Evolutionary conservation across 305 asterid species (phyloP), one percentile per base, ranked within the genome.

Genomic region (Fraxinus albicans): DNA sequence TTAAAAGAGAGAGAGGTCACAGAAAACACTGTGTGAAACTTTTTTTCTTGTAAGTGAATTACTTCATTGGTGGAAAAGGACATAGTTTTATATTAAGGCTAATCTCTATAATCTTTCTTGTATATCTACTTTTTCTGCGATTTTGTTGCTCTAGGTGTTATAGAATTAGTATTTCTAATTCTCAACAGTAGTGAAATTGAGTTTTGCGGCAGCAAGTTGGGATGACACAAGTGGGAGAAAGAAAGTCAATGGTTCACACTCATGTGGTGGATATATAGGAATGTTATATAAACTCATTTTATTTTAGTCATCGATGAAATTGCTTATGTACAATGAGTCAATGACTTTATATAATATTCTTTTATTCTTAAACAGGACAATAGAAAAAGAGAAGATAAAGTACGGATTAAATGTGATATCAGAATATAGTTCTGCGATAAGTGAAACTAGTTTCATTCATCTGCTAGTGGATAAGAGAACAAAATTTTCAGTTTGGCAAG

Each of bases 151-250:
- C 5, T 47, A 1, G 58, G 4, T 13, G 12, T 47, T 13, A 13
- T 13, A 47, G 19, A 47, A 47, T 47, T 47, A 47, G 19, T 0
- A 47, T 47, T 44, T 47, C 58, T 47, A 13, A 47, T 47, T 13
- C 58, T 47, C 58, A 47, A 47, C 6, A n/a, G 65, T 53, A 17
- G 6, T 15, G 65, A 53, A 17, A 53, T 53, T n/a, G 65, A 53
- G 25, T 5, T 53, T 53, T 53, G 19, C 23, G 8, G 25, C 65
- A 17, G 23, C 21, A 17, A 53, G 65, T 53, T 17, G 65, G 2
- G 65, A 6, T 53, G 21, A 6, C 25, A n/a, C 25, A 79, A 83
- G 82, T 76, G 82, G 82, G 70, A 82, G 70, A 27, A 80, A 65
- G 77, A 76, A 53, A 23, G 79, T 83, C 65, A 8, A 29, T 42